These are phyloP conservation scores for Rubia balearica DNA, from an alignment of 305 asterid species.

Conservation along the genomic window DNA sequence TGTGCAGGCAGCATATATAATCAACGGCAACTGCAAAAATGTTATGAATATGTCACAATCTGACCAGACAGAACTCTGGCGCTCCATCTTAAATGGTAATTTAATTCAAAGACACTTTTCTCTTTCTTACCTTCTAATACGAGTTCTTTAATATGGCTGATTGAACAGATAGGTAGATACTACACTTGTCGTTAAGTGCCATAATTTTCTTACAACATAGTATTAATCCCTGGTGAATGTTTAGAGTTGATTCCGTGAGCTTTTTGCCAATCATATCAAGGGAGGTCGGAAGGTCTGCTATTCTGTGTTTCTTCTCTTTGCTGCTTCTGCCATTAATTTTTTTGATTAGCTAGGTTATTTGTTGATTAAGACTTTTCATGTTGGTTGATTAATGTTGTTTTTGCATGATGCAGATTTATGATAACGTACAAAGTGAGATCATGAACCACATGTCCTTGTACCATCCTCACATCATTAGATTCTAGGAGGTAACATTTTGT, in stretches of 20 bases:
- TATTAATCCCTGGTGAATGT: not conserved
- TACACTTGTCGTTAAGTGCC: not conserved
- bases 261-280: too few species aligned
- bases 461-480: too few species aligned
- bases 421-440: too few species aligned
- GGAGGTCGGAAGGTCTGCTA: too few species aligned
- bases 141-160: not conserved
- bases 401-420: too few species aligned
- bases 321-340: too few species aligned
- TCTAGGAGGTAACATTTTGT: too few species aligned
- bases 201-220: not conserved
- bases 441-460: too few species aligned
- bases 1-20: constrained; percentile 82
- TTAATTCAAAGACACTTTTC: constrained; percentile 6
- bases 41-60: constrained; percentile 90
- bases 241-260: not conserved
- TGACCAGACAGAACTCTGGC: constrained; percentile 92
- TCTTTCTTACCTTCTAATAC: constrained; percentile 4
- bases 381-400: too few species aligned
- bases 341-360: too few species aligned
- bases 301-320: too few species aligned
- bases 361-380: too few species aligned
- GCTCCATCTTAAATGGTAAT: constrained; percentile 61
- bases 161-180: not conserved
- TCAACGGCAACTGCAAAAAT: constrained; percentile 90